These are phyloP conservation scores for Ophiobolus disseminans DNA, from an alignment of 2,329 filamentous ascomycete species.

Conservation along the genomic window DNA sequence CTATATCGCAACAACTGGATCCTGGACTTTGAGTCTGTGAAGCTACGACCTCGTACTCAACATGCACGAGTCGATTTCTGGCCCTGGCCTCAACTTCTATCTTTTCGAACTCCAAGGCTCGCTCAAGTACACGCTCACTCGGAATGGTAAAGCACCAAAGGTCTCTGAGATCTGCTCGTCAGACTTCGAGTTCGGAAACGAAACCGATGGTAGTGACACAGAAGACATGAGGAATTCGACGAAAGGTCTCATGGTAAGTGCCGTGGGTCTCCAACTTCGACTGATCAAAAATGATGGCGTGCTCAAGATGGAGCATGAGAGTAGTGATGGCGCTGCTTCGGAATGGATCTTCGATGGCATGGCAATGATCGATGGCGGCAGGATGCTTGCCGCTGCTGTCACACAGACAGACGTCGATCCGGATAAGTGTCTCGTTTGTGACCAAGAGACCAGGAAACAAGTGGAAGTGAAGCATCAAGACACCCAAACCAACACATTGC, in stretches of 20 bases:
- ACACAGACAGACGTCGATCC: slow-evolving; percentile 1
- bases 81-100: slow-evolving; percentile 9
- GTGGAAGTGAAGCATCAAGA: not conserved
- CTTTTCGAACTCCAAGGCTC: slow-evolving; percentile 12
- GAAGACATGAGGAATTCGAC: too few species aligned
- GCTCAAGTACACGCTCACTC: slow-evolving; percentile 6
- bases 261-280: slow-evolving; percentile 1
- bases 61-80: not conserved
- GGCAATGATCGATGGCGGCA: not conserved
- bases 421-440: not conserved
- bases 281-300: slow-evolving; percentile 9
- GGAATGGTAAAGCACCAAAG: not conserved
- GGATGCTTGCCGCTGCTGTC: not conserved
- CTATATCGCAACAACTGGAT: too few species aligned
- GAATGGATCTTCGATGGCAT: slow-evolving; percentile 12
- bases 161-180: slow-evolving; percentile 1
- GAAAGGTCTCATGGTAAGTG: too few species aligned
- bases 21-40: too few species aligned
- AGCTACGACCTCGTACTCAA: too few species aligned
- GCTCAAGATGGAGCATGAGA: slow-evolving; percentile 8
- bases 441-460: not conserved
- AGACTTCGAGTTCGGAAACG: slow-evolving; percentile 7
- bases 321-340: slow-evolving; percentile 1
- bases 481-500: not conserved
- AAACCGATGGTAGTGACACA: not conserved